These are phyloP conservation scores for Andrographis paniculata DNA, from an alignment of 305 asterid species.

Conservation along the genomic window DNA sequence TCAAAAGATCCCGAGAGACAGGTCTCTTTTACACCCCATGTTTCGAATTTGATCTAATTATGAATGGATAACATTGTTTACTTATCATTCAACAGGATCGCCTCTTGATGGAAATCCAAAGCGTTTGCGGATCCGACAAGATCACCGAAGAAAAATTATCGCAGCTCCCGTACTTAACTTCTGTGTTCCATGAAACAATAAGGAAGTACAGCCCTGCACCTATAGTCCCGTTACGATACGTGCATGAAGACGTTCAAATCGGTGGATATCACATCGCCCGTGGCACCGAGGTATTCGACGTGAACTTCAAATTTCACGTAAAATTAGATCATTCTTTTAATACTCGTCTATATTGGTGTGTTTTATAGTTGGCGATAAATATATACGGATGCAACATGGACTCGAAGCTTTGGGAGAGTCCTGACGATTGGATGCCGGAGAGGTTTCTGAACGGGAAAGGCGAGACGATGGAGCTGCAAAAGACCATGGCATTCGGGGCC, in stretches of 20 bases:
- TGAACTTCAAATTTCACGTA: slow-evolving; percentile 27
- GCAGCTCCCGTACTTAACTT: slow-evolving; percentile 62
- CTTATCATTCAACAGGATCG: slow-evolving; percentile 31
- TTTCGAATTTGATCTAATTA: too few relatives aligned
- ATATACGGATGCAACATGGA: slow-evolving; percentile 86
- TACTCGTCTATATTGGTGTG: too few relatives aligned
- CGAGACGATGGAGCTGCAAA: slow-evolving; percentile 46
- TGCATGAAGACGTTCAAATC: slow-evolving; percentile 60
- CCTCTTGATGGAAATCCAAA: slow-evolving; percentile 41
- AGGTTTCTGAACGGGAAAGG: slow-evolving; percentile 44
- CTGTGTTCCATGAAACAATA: slow-evolving; percentile 78
- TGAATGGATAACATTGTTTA: background rate
- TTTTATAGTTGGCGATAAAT: slow-evolving; percentile 63
- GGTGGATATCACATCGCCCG: slow-evolving; percentile 68
- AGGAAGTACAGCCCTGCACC: slow-evolving; percentile 75
- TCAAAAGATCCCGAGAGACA: slow-evolving; percentile 62
- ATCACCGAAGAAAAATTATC: slow-evolving; percentile 63
- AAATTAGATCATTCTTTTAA: slow-evolving; percentile 36
- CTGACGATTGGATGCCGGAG: slow-evolving; percentile 76
- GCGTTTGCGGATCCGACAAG: slow-evolving; percentile 42
- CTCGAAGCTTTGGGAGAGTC: slow-evolving; percentile 48
- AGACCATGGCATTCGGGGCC: slow-evolving; percentile 80
- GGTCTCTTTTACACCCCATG: too few relatives aligned
- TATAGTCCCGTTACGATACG: slow-evolving; percentile 64
- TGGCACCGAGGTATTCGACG: slow-evolving; percentile 66